Evolutionary conservation across 1,284 basidiomycete genomes (phyloP), one percentile per base, ranked within the genome.

Genomic region (Boletus semigastroideus): DNA sequence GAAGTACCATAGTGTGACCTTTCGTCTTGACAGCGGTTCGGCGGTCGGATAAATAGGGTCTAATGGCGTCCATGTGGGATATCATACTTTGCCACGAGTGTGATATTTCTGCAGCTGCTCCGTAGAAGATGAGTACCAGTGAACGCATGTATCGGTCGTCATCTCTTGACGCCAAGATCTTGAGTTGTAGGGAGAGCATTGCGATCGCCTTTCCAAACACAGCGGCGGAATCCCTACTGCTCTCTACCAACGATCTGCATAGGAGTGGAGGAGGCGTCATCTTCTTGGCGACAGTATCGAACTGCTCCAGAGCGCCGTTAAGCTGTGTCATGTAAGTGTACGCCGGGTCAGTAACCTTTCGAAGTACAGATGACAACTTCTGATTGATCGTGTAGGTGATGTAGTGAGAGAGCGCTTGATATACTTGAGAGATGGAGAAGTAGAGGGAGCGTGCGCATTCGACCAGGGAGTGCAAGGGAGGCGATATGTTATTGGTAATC

Each of bases 341-440:
- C 0, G 94, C 93, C 8, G 93, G 88, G 59, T 92, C 88, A 54
- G 96, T 80, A 20, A 95, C 89, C 62, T 93, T 90, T 46, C 84
- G 77, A 54, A 98, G 78, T 5, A 92, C 82, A 5, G 86, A 84
- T 12, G 91, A 85, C 31, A 97, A 74, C n/a, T 92, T 83, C 55
- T 95, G 93, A 63, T 95, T 89, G 48, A 88, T 85, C 20, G 90
- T 89, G 59, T 92, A 90, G 14, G 87, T 80, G 45, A 91, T 87
- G 71, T 96, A 97, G 63, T 97, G 92, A 52, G 92, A 86, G 25
- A 99, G 75, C 0, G 92, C 87, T 55, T 93, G 85, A 66, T 98
- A 91, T 28, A 98, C 84, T 71, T 98, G 95, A 28, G 92, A 93
- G 50, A 96, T 78, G 2, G 94, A 90, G 67, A 98, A 99, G 19